These are phyloP conservation scores for Aspergillus cristatus DNA, from an alignment of 495 filamentous ascomycete genomes.

Conservation along the genomic window DNA sequence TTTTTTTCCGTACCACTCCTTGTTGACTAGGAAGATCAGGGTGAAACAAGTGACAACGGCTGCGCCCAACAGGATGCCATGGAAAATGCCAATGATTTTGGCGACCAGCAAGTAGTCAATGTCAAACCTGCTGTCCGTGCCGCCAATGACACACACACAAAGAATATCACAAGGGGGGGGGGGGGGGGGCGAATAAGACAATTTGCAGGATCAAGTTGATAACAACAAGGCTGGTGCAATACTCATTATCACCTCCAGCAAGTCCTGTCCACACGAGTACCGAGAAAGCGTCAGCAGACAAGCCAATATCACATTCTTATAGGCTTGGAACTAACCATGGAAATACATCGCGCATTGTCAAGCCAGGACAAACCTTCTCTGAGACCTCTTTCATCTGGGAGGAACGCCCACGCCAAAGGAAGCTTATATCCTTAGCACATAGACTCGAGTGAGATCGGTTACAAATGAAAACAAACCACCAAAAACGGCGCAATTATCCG, in stretches of 20 bases:
- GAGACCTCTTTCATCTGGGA: slow-evolving; percentile 61
- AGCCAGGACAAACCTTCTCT: slow-evolving; percentile 69
- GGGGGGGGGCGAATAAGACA: slow-evolving; percentile 70
- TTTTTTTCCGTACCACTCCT: slow-evolving; percentile 53
- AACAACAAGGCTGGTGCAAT: slow-evolving; percentile 86
- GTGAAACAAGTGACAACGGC: slow-evolving; percentile 65
- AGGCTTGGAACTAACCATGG: slow-evolving; percentile 72
- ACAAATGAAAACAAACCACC: slow-evolving; percentile 52
- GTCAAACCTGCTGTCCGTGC: slow-evolving; percentile 19
- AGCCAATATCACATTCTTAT: too few species aligned
- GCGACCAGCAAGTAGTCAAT: slow-evolving; percentile 65
- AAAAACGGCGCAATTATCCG: slow-evolving; percentile 87
- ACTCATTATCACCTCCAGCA: slow-evolving; percentile 70
- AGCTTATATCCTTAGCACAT: too few species aligned
- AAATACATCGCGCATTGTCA: slow-evolving; percentile 70
- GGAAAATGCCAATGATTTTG: slow-evolving; percentile 70
- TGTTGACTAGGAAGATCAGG: slow-evolving; percentile 44
- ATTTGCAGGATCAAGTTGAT: slow-evolving; percentile 84
- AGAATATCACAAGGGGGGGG: slow-evolving; percentile 73
- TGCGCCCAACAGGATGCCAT: slow-evolving; percentile 75
- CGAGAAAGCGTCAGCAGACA: too few species aligned
- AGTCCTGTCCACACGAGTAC: slow-evolving; percentile 72
- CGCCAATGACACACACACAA: slow-evolving; percentile 62
- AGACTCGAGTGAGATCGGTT: too few species aligned
- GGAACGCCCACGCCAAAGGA: slow-evolving; percentile 71